Base-by-base conservation (phyloP, 768 basidiomycete species). In the Xanthoconium stramineum region DNA sequence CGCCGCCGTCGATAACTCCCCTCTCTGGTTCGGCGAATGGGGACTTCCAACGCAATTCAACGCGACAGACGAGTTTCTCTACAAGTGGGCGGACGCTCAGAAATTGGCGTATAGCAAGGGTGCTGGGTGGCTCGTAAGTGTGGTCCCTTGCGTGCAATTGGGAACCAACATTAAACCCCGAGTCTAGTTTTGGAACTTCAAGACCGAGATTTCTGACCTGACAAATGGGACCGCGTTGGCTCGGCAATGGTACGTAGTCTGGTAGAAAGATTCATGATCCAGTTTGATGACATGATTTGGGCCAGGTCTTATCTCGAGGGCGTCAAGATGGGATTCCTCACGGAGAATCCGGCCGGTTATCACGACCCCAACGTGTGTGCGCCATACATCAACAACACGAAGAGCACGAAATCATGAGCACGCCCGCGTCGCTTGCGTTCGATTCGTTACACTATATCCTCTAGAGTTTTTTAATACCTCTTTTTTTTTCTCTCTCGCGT, bases 31-130 rank as follows among this genome's bases (percentile, higher is more conserved):
- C 53, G 83, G 77, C 48, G 83, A 85, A 69, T 85, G 83, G 83
- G 76, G 79, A 17, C 76, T 89, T 20, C 66, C 85, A 12, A 89
- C 87, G 1, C 76, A 86, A 56, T 89, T 88, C 68, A 39, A 61
- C n/a, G 83, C 87, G 6, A 80, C 83, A 3, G 78, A 88, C 50
- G 78, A 65, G 0, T 89, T 89, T 74, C 67, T 89, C 42, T 57
- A 49, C 55, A 70, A 85, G 63, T 89, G 88, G 88, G 88, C 86
- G 12, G 88, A 89, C 61, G 85, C 88, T 28, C 88, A 89, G 69
- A 89, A 89, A 67, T 69, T 82, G 38, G 75, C 80, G 1, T 89
- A 88, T 51, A 76, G 78, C 52, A 70, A 85, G 57, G 76, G 78
- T 35, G 77, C 78, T 3, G 87, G 87, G 29, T 89, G 86, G 86